These are phyloP conservation scores for Beauveria scarabaeidicola DNA, from an alignment of 2,329 filamentous ascomycete species.

Conservation along the genomic window DNA sequence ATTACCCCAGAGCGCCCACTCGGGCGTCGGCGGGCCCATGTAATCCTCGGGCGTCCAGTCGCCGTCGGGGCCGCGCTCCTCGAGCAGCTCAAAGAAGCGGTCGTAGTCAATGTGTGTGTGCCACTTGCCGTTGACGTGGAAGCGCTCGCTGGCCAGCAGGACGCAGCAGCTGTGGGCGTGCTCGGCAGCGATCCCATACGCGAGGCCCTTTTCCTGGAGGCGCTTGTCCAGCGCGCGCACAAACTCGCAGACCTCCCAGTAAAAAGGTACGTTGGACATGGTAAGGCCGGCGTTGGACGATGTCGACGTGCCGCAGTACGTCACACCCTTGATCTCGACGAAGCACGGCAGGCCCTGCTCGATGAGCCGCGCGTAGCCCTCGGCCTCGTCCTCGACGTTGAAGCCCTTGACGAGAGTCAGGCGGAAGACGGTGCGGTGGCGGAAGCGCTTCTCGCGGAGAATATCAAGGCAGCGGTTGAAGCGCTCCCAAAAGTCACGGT, in stretches of 20 bases:
- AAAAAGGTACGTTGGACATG: slow-evolving; percentile 98
- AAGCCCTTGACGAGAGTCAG: slow-evolving; percentile 96
- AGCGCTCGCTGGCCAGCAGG: slow-evolving; percentile 73
- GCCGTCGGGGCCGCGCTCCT: slow-evolving; percentile 54
- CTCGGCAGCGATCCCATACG: slow-evolving; percentile 88
- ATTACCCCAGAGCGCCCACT: slow-evolving; percentile 92
- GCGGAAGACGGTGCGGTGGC: slow-evolving; percentile 88
- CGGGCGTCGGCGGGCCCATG: slow-evolving; percentile 72
- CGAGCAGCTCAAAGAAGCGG: slow-evolving; percentile 75
- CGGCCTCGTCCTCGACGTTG: slow-evolving; percentile 89
- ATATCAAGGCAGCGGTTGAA: slow-evolving; percentile 90
- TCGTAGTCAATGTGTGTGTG: slow-evolving; percentile 88
- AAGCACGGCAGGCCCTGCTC: slow-evolving; percentile 83
- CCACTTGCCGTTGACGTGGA: slow-evolving; percentile 71
- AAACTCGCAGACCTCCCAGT: slow-evolving; percentile 80
- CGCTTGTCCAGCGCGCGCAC: slow-evolving; percentile 65
- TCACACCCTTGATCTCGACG: slow-evolving; percentile 93
- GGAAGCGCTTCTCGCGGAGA: slow-evolving; percentile 69
- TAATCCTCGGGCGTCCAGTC: slow-evolving; percentile 87
- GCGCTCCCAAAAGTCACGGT: slow-evolving; percentile 95
- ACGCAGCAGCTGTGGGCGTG: slow-evolving; percentile 94
- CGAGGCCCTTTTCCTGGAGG: slow-evolving; percentile 60
- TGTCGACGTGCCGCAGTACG: slow-evolving; percentile 87
- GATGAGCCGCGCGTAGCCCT: slow-evolving; percentile 83
- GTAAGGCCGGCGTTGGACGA: slow-evolving; percentile 76